Percentiles rank a stretch among this genome's conserved stretches.
These are phyloP conservation scores for Neurospora terricola DNA, from an alignment of 495 filamentous ascomycete species.

Conservation along the genomic window DNA sequence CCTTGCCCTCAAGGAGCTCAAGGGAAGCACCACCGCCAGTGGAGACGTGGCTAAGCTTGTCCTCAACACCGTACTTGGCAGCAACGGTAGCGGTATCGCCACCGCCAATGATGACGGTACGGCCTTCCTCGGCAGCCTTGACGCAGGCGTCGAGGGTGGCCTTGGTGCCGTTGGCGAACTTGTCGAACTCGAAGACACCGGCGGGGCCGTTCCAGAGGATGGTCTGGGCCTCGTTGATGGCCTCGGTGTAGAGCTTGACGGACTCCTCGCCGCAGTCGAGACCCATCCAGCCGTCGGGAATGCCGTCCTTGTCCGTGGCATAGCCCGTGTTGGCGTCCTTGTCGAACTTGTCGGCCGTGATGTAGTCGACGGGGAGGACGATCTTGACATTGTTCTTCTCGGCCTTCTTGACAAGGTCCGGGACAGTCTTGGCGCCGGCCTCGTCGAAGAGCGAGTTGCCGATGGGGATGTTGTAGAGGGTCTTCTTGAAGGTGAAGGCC, in stretches of 20 bases:
- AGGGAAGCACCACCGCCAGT: conserved; percentile 94
- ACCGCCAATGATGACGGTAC: conserved; percentile 96
- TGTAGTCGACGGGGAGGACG: conserved; percentile 87
- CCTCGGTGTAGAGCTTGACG: conserved; percentile 70
- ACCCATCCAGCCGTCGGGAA: conserved; percentile 95
- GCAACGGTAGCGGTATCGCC: conserved; percentile 97
- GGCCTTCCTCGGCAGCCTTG: conserved; percentile 62
- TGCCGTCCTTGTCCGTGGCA: conserved; percentile 80
- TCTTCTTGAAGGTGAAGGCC: conserved; percentile 99
- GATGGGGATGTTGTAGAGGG: conserved; percentile 78
- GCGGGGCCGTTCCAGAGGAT: conserved; percentile 99
- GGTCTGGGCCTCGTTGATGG: conserved; percentile 81
- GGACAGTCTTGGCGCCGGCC: conserved; percentile 86
- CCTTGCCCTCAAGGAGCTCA: conserved; percentile 96
- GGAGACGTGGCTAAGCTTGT: conserved; percentile 95
- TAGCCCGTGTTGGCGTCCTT: conserved; percentile 70
- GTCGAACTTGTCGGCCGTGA: conserved; percentile 91
- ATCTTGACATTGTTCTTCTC: conserved; percentile 92
- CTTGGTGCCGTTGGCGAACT: conserved; percentile 87
- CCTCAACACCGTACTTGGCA: conserved; percentile 91
- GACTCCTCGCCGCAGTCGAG: conserved; percentile 88
- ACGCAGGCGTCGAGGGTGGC: conserved; percentile 79
- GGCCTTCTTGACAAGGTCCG: conserved; percentile 82
- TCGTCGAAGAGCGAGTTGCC: conserved; percentile 92
- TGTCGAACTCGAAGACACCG: conserved; percentile 94